Base-by-base conservation (phyloP, 306 rosid genomes). In the Datisca glomerata region DNA sequence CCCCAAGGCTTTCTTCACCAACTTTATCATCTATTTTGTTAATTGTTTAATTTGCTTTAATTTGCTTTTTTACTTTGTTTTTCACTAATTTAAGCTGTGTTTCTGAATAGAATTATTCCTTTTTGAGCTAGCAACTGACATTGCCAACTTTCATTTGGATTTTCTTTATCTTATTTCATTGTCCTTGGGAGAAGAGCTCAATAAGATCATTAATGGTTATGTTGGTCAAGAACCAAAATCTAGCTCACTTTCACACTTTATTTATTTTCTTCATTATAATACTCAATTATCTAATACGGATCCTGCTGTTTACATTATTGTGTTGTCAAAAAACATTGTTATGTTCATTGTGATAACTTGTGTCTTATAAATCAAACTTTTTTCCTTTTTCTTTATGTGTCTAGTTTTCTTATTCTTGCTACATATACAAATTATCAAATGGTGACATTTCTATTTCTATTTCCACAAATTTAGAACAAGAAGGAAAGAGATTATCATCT, bases 141-240 rank as follows among this genome's bases (percentile, higher is more conserved):
- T 43, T 72, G 91, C 93, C 86, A 81, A 63, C 83, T 77, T 66
- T 77, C 36, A 53, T 51, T 28, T 23, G 43, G 59, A 62, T 64
- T 61, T 52, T 43, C 24, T 53, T 76, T 74, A 65, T 68, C 68
- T 68, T 71, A 57, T 58, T 74, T 53, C 64, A 17, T 50, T 65
- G 83, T 71, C 68, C 80, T 77, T 29, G 74, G 59, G 58, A 59
- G 43, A 53, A 51, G 78, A 63, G 84, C 78, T 57, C 36, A 31
- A 31, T 38, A 45, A 62, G 59, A 66, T 59, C 51, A 59, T 71
- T 59, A 62, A 68, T 62, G 54, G 59, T 31, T 12, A 14, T 31
- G 58, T 71, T 62, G 84, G 84, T 78, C 87, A 69, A 78, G 69
- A 53, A 53, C 63, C 70, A 45, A 61, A 63, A 55, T 69, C 81